phyloP scores from a whole-genome alignment of 352 stramenopile species.

The Phytophthora citricola region DNA sequence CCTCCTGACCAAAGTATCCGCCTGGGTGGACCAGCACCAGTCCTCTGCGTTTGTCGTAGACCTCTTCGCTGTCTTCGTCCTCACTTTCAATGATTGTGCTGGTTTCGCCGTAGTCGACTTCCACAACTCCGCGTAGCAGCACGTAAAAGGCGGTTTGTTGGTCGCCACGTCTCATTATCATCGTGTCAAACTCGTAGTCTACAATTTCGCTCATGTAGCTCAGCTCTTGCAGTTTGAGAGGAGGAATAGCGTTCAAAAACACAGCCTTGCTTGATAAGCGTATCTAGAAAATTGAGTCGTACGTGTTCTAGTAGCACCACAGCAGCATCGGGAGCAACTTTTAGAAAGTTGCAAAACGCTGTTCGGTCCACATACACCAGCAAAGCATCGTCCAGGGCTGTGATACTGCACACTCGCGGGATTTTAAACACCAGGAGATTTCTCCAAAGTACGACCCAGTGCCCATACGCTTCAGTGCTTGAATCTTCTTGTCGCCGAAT shows the following conservation, averaged over 20 bases:
- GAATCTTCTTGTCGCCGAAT: slow-evolving; percentile 44
- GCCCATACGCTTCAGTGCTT: slow-evolving; percentile 60
- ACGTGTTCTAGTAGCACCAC: slow-evolving; percentile 68
- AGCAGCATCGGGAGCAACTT: slow-evolving; percentile 62
- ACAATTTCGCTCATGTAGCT: slow-evolving; percentile 60
- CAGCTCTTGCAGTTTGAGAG: slow-evolving; percentile 62
- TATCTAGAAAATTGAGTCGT: slow-evolving; percentile 66
- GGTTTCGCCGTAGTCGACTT: slow-evolving; percentile 38
- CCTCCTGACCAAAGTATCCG: slow-evolving; percentile 74
- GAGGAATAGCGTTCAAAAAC: slow-evolving; percentile 64
- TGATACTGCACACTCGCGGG: slow-evolving; percentile 70
- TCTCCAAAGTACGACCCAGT: slow-evolving; percentile 75
- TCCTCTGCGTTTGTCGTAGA: slow-evolving; percentile 15
- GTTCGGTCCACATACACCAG: slow-evolving; percentile 75
- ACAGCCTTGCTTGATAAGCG: slow-evolving; percentile 64
- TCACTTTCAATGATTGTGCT: slow-evolving; percentile 16
- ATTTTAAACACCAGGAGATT: slow-evolving; percentile 79
- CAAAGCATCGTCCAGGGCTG: slow-evolving; percentile 63
- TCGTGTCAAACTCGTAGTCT: slow-evolving; percentile 37
- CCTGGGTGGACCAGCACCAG: slow-evolving; percentile 51
- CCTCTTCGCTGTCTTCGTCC: slow-evolving; percentile 4
- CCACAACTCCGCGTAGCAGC: slow-evolving; percentile 48
- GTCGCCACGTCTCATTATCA: slow-evolving; percentile 41
- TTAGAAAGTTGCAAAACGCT: slow-evolving; percentile 77
- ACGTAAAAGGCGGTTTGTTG: slow-evolving; percentile 52